A percentile compares a stretch with the other conserved stretches of the same genome.
These are phyloP conservation scores for Halophytophthora batemanensis DNA, from an alignment of 352 stramenopile genomes.

Conservation along the genomic window DNA sequence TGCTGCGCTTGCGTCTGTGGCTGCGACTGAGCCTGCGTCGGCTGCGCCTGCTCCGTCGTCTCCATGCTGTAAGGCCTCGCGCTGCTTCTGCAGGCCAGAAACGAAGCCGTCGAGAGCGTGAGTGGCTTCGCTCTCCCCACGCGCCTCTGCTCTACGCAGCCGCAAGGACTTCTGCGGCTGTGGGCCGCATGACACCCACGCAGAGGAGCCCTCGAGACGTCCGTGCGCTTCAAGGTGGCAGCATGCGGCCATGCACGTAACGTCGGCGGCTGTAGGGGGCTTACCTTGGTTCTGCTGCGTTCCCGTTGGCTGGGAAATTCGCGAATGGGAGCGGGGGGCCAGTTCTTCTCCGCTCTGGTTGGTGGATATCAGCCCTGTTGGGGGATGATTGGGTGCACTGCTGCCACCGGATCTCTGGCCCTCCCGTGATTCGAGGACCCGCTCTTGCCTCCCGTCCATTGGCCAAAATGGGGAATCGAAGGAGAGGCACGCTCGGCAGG, in stretches of 20 bases:
- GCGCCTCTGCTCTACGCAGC: not conserved
- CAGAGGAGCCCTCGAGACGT: not conserved
- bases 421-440: not conserved
- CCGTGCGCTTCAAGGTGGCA: not conserved
- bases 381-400: constrained; percentile 30
- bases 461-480: constrained; percentile 16
- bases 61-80: constrained; percentile 9
- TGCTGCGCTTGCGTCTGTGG: constrained; percentile 11
- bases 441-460: constrained; percentile 9
- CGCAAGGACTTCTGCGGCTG: too few species aligned
- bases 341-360: constrained; percentile 27
- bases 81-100: not conserved
- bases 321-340: constrained; percentile 32
- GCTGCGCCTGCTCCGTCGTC: constrained; percentile 20
- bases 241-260: not conserved
- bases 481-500: too few species aligned
- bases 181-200: not conserved
- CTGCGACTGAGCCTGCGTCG: constrained; percentile 13
- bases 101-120: not conserved
- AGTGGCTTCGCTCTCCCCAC: not conserved
- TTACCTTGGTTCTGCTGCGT: constrained; percentile 11
- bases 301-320: constrained; percentile 44
- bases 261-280: constrained; percentile 7
- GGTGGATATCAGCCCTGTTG: constrained; percentile 18
- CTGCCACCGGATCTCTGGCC: constrained; percentile 24